These are phyloP conservation scores for Punica granatum DNA, from an alignment of 345 rosid species.

Conservation along the genomic window DNA sequence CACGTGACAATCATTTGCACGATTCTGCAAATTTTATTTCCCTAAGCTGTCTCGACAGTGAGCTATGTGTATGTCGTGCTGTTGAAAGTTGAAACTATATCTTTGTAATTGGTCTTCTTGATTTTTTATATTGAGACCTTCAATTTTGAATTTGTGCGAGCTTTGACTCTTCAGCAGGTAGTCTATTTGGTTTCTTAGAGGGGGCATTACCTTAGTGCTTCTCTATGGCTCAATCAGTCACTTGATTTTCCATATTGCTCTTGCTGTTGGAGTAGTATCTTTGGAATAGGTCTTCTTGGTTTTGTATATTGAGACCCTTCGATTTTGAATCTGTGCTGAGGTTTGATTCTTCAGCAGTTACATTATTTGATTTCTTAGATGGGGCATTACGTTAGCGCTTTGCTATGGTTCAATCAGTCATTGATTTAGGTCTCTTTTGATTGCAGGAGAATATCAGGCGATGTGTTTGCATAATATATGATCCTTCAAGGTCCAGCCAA, in stretches of 20 bases:
- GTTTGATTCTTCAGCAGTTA: not conserved
- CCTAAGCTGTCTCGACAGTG: not conserved
- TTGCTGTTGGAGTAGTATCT: no score
- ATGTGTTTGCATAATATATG: conserved; percentile 96
- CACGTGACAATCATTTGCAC: not conserved
- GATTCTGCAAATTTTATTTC: not conserved
- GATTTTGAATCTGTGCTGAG: not conserved
- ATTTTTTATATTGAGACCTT: no score
- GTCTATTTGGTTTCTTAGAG: no score
- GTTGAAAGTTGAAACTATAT: not conserved
- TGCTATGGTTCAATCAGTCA: not conserved
- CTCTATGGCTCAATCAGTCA: no score
- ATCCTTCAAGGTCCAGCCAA: conserved; percentile 86
- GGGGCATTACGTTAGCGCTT: not conserved
- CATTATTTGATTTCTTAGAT: not conserved
- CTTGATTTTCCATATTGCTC: no score
- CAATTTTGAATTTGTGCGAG: no score
- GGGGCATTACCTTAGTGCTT: no score
- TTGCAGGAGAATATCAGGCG: conserved; percentile 86
- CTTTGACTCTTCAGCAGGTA: no score
- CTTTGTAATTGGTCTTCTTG: no score
- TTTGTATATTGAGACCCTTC: not conserved
- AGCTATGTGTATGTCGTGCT: not conserved
- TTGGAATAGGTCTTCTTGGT: not conserved
- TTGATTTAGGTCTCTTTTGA: not conserved